Base-by-base conservation (phyloP, 306 rosid genomes). In the Crotalaria pallida region DNA sequence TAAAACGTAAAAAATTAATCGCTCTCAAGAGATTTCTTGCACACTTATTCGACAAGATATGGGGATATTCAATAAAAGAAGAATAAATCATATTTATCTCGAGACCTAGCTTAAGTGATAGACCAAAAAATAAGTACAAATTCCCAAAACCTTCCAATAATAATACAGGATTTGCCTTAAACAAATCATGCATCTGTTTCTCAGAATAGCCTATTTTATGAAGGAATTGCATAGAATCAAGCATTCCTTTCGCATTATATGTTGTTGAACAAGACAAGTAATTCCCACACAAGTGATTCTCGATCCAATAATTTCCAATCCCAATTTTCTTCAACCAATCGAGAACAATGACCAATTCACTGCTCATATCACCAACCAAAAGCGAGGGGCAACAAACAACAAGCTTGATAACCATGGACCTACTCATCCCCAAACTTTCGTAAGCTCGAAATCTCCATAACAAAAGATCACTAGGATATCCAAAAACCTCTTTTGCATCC, bases 371-470 rank as follows among this genome's bases (percentile, higher is more conserved):
- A 41, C 85, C 95, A 51, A 84, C 69, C 89, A 89, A 79, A 74
- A 92, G 87, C 24, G 65, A 65, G 4, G 96, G 92, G 66, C 89
- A 87, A 77, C 81, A 89, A 79, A 77, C 78, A 76, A 83, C 80
- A n/a, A 92, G 84, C 78, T 87, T 85, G 36, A 83, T 64, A 52
- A 92, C 77, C 5, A 68, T 80, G 11, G 83, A 67, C 44, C 21
- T 87, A 61, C 90, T 83, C 74, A 92, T 63, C 33, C 96, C 95
- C 76, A 92, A 77, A 79, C 80, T 56, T 52, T 89, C 92, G 48
- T 75, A 92, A 58, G 72, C 85, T 78, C 16, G 57, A 34, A 89
- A 83, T 71, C 83, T 92, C 0, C 16, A 78, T n/a, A 16, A n/a
- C 84, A 92, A 56, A n/a, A 81, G 52, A 3, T 84, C 89, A 72